A percentile compares a stretch with the other conserved stretches of the same genome.
Conservation (phyloP, 108 stramenopile species). For the Aureococcus anophagefferens region DNA sequence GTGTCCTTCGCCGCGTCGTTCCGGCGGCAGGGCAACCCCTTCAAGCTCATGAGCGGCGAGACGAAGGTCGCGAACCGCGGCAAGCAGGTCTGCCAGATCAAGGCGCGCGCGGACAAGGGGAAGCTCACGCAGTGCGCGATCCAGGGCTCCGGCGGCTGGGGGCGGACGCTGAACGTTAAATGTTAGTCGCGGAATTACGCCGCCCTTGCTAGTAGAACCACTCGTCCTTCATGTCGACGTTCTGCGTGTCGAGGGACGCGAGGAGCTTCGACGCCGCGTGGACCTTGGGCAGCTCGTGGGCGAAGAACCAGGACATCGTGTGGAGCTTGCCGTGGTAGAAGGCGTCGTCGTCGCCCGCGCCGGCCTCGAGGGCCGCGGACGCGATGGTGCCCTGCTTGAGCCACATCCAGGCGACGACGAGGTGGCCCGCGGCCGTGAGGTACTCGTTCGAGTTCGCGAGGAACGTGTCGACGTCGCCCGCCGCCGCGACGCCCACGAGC, state of each 20-base stretch:
- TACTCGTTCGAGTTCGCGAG: constrained; percentile 18
- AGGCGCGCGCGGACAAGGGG: too few relatives aligned
- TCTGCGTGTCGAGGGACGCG: constrained; percentile 6
- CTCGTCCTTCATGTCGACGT: constrained; percentile 1
- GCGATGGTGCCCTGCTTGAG: constrained; percentile 12
- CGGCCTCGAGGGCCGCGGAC: background rate
- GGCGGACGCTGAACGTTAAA: too few relatives aligned
- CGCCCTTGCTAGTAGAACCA: too few relatives aligned
- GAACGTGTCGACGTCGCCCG: constrained; percentile 2
- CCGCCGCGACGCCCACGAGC: background rate
- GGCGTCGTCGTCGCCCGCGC: constrained; percentile 4
- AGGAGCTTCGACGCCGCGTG: constrained; percentile 9
- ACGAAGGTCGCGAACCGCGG: too few relatives aligned
- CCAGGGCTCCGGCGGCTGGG: too few relatives aligned
- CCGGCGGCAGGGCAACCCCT: too few relatives aligned
- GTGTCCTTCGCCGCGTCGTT: too few relatives aligned
- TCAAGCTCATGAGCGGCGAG: too few relatives aligned
- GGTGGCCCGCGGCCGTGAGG: constrained; percentile 19
- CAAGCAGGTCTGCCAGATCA: too few relatives aligned
- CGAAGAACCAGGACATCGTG: constrained; percentile 17
- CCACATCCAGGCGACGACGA: constrained; percentile 11
- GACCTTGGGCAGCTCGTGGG: constrained; percentile 21
- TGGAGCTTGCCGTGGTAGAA: constrained; percentile 17
- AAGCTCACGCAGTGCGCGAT: too few relatives aligned
- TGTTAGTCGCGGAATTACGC: too few relatives aligned